Evolutionary conservation across 169 alveolate genomes (phyloP), one percentile per base, ranked within the genome.

Genomic region (Plasmodium fragile): DNA sequence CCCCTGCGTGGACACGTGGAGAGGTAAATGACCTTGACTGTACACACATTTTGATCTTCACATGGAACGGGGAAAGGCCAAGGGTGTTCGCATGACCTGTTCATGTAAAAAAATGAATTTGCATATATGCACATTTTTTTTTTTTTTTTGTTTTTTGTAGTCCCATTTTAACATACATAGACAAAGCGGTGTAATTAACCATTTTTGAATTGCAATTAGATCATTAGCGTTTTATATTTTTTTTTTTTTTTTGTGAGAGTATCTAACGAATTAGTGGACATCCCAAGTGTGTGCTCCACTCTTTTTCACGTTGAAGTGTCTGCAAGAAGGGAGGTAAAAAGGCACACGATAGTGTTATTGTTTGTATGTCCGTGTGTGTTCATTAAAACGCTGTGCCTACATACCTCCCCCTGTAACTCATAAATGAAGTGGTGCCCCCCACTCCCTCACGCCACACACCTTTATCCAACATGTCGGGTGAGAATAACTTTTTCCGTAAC

Each of bases 401-500:
- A 11, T 45, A 11, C 52, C 32, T 13, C 75, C 36, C 75, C 7
- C 18, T 18, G 36, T 65, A 65, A 28, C 11, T 22, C n/a, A 65
- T 65, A 25, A 43, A 82, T 82, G 69, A 75, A 34, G 25, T 85
- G 45, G 22, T 72, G 13, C 36, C 36, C n/a, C 36, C 36, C 5
- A 25, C 36, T 65, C 75, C 30, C 11, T 2, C 75, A 65, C 30
- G n/a, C 30, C 71, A 11, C 52, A 41, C 10, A 83, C 73, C 43
- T 49, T 28, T 53, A 25, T 18, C 55, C n/a, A 85, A 73, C 22
- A 52, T 55, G 72, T 53, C 71, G 5, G 80, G 43, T n/a, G 81
- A 85, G 52, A 73, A 85, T 52, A 75, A 85, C 45, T 85, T 36
- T 75, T 73, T 85, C 65, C 32, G 69, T 41, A 52, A 85, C 25